These are phyloP conservation scores for Apodospora peruviana DNA, from an alignment of 495 filamentous ascomycete genomes.

Conservation along the genomic window DNA sequence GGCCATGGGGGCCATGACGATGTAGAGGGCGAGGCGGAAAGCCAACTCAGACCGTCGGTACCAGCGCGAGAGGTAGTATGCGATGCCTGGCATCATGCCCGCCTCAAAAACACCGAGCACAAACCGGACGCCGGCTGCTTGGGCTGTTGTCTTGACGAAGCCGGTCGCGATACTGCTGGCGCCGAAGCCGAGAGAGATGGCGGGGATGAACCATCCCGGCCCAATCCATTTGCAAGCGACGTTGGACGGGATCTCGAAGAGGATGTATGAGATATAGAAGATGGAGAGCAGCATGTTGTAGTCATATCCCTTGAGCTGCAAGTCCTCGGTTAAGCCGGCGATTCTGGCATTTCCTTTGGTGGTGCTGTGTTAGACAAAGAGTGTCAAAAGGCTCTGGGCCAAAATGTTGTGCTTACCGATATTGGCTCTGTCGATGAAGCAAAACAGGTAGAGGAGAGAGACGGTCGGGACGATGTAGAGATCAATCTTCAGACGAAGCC, in stretches of 20 bases:
- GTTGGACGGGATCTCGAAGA: slow-evolving; percentile 64
- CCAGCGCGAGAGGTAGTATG: slow-evolving; percentile 68
- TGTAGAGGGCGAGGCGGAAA: slow-evolving; percentile 67
- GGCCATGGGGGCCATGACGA: slow-evolving; percentile 64
- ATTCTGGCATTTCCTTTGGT: slow-evolving; percentile 43
- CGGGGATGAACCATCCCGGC: slow-evolving; percentile 62
- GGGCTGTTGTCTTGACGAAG: slow-evolving; percentile 33
- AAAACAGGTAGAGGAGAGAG: slow-evolving; percentile 53
- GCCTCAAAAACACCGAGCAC: slow-evolving; percentile 62
- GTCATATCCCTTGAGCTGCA: slow-evolving; percentile 59
- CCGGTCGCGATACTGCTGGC: slow-evolving; percentile 33
- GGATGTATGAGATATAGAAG: slow-evolving; percentile 66
- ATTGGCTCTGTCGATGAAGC: slow-evolving; percentile 61
- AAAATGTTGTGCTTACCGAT: slow-evolving; percentile 39
- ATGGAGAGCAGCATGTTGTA: slow-evolving; percentile 61
- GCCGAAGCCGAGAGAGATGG: slow-evolving; percentile 43
- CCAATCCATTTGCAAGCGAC: slow-evolving; percentile 57
- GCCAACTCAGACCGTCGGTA: slow-evolving; percentile 62
- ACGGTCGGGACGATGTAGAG: slow-evolving; percentile 48
- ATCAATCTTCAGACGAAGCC: slow-evolving; percentile 49
- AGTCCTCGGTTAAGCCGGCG: slow-evolving; percentile 55
- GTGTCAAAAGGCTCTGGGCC: not conserved
- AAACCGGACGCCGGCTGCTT: slow-evolving; percentile 43
- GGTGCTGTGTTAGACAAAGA: not conserved
- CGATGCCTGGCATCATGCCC: slow-evolving; percentile 67